These are phyloP conservation scores for Verticillium nubilum DNA, from an alignment of 2,329 filamentous ascomycete genomes.

Conservation along the genomic window DNA sequence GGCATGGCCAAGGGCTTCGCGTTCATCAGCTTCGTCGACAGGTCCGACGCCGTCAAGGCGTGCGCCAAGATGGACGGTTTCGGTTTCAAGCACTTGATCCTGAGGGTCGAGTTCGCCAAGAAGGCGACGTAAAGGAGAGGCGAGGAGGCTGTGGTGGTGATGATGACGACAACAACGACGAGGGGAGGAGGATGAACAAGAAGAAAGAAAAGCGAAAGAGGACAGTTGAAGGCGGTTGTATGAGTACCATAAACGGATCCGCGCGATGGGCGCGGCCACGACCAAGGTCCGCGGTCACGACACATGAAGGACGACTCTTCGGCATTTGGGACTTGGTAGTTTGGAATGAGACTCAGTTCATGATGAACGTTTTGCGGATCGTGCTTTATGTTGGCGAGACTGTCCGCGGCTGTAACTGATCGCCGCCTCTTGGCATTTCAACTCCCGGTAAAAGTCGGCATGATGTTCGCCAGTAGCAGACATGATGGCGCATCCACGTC, in stretches of 20 bases:
- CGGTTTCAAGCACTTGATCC: constrained; percentile 81
- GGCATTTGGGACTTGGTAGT: background rate
- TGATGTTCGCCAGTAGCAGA: too few species aligned
- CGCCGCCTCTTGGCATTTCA: too few species aligned
- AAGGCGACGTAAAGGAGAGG: constrained; percentile 41
- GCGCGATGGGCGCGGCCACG: background rate
- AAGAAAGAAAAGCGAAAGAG: background rate
- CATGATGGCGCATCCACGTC: too few species aligned
- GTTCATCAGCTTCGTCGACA: constrained; percentile 94
- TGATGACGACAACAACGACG: background rate
- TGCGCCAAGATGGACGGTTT: constrained; percentile 98
- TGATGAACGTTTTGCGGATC: background rate
- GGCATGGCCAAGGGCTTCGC: constrained; percentile 97
- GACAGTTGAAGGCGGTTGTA: background rate
- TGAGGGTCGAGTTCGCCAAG: constrained; percentile 85
- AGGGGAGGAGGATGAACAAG: too few species aligned
- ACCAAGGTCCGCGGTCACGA: background rate
- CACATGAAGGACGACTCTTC: background rate
- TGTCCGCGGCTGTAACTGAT: too few species aligned
- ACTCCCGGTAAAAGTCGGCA: too few species aligned
- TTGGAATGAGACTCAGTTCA: background rate
- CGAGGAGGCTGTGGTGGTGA: background rate
- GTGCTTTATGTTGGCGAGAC: background rate
- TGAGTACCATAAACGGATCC: background rate
- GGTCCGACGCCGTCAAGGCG: constrained; percentile 82